Conservation (phyloP, 2,329 filamentous ascomycete species). For the Dothistroma pini region DNA sequence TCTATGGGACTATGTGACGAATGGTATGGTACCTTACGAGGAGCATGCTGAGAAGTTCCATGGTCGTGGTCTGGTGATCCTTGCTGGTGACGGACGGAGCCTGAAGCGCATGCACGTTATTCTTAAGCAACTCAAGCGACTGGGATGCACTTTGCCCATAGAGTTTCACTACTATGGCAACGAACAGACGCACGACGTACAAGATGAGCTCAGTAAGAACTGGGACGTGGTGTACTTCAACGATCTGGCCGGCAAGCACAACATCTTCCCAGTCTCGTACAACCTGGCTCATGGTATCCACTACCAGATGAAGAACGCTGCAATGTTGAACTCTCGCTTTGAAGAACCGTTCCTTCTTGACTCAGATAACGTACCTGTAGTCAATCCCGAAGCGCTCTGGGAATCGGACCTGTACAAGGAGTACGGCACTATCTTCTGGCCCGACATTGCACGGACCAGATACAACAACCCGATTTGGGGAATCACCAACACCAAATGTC, state of each 20-base stretch:
- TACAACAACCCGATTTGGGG: constrained; percentile 33
- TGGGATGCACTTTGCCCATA: constrained; percentile 28
- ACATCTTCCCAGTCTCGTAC: constrained; percentile 23
- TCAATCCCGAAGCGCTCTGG: constrained; percentile 32
- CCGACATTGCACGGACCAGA: constrained; percentile 38
- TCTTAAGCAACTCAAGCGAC: constrained; percentile 15
- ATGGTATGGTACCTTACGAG: constrained; percentile 24
- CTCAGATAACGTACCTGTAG: constrained; percentile 37
- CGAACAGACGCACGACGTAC: constrained; percentile 27
- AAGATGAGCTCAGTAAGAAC: constrained; percentile 17
- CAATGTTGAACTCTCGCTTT: constrained; percentile 37
- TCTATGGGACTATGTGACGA: constrained; percentile 25
- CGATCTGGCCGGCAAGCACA: constrained; percentile 26
- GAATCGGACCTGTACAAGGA: constrained; percentile 29
- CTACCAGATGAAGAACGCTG: constrained; percentile 37
- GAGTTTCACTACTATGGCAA: constrained; percentile 34
- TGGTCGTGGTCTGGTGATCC: constrained; percentile 34
- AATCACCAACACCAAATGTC: constrained; percentile 38
- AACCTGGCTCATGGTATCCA: constrained; percentile 13
- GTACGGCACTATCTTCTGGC: constrained; percentile 38
- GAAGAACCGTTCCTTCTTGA: constrained; percentile 37
- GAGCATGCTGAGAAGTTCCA: constrained; percentile 24
- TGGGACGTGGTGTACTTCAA: constrained; percentile 30
- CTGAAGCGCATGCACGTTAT: constrained; percentile 29
- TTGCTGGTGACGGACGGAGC: constrained; percentile 28